A percentile compares a stretch with the other conserved stretches of the same genome.
These are phyloP conservation scores for Draba incana DNA, from an alignment of 345 rosid species.

Conservation along the genomic window DNA sequence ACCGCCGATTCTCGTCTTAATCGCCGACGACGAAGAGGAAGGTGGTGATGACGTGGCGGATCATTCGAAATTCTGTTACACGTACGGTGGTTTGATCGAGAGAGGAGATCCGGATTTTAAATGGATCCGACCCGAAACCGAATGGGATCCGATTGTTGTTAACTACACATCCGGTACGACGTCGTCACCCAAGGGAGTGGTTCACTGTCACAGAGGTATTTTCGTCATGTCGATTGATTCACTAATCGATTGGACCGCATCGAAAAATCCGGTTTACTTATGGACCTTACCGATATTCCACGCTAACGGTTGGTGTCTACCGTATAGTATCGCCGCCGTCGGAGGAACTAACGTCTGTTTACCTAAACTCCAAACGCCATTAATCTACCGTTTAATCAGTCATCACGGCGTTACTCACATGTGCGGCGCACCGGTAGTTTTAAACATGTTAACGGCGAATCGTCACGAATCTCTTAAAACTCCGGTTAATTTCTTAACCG, in stretches of 20 bases:
- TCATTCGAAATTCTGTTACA: slow-evolving; percentile 37
- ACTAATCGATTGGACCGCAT: slow-evolving; percentile 59
- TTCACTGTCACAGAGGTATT: slow-evolving; percentile 73
- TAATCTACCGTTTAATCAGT: slow-evolving; percentile 54
- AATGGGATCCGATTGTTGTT: slow-evolving; percentile 68
- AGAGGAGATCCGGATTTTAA: slow-evolving; percentile 57
- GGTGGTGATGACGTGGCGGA: slow-evolving; percentile 32
- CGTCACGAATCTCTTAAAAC: slow-evolving; percentile 37
- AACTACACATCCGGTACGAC: slow-evolving; percentile 94
- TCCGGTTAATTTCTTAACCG: slow-evolving; percentile 70
- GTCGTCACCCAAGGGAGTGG: slow-evolving; percentile 86
- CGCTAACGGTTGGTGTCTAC: slow-evolving; percentile 77
- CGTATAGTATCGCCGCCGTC: slow-evolving; percentile 82
- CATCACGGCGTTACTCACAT: slow-evolving; percentile 73
- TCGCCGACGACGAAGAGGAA: slow-evolving; percentile 45
- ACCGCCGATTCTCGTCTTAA: slow-evolving; percentile 57
- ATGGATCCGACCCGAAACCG: slow-evolving; percentile 59
- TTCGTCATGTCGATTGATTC: slow-evolving; percentile 57
- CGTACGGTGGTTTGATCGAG: slow-evolving; percentile 57
- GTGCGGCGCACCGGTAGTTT: slow-evolving; percentile 90
- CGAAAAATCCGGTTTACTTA: slow-evolving; percentile 67
- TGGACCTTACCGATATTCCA: slow-evolving; percentile 96
- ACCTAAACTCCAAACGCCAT: slow-evolving; percentile 59
- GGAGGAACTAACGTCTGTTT: slow-evolving; percentile 82
- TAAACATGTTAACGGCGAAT: slow-evolving; percentile 64